Percentiles rank a stretch among this genome's conserved stretches.
These are phyloP conservation scores for Candida xyloterini DNA, from an alignment of 805 yeast genomes.

Conservation along the genomic window DNA sequence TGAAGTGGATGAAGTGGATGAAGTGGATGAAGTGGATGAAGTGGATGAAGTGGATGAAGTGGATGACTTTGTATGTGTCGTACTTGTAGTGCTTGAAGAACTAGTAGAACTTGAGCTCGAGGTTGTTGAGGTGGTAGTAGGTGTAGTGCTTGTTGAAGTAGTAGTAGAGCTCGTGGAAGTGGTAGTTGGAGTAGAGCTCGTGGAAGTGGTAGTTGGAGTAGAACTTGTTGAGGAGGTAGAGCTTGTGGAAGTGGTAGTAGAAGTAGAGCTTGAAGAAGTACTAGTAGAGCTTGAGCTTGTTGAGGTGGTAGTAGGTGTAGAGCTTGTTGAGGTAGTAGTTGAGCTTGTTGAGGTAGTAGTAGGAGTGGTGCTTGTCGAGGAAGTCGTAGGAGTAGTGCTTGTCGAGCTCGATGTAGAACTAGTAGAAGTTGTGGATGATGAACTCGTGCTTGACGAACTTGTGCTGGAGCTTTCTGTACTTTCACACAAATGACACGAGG, in stretches of 20 bases:
- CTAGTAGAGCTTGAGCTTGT: not conserved
- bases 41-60: conserved; percentile 12
- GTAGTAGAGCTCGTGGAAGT: conserved; percentile 1
- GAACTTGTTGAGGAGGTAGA: not conserved
- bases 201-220: not conserved
- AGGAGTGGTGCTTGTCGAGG: not conserved
- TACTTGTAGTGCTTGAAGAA: no score
- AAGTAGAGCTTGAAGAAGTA: no score
- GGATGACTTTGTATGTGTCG: not conserved
- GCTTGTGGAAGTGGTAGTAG: no score
- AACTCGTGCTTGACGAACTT: not conserved
- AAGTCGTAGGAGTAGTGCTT: not conserved
- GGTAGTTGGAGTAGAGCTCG: conserved; percentile 2
- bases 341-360: not conserved
- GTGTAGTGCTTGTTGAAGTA: conserved; percentile 6
- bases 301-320: not conserved
- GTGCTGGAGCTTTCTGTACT: not conserved
- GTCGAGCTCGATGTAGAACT: conserved; percentile 3
- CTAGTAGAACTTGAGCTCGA: conserved; percentile 1
- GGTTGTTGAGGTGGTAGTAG: not conserved
- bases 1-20: conserved; percentile 6
- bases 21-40: conserved; percentile 1
- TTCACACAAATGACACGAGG: conserved; percentile 4
- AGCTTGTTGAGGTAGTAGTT: conserved; percentile 3
- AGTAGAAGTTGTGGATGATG: not conserved